Conservation (phyloP, 2,329 filamentous ascomycete species). For the Talaromyces albobiverticillius region DNA sequence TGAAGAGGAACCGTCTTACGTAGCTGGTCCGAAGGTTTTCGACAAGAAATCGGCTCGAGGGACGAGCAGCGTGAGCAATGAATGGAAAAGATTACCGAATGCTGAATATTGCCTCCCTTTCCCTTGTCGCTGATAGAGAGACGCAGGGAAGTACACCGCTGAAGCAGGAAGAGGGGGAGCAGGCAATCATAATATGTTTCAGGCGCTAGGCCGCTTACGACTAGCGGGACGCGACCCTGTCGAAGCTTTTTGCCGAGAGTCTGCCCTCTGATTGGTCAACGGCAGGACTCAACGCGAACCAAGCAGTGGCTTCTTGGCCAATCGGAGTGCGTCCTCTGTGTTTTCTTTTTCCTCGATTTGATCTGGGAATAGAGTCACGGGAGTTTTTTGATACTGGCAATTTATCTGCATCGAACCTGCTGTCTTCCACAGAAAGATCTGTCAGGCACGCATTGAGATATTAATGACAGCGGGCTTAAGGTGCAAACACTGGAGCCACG, state of each 20-base stretch:
- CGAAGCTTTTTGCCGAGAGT: background rate
- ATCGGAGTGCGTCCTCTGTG: conserved; percentile 1
- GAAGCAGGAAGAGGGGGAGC: no score
- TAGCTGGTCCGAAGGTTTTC: background rate
- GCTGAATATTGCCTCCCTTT: no score
- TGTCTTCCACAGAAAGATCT: no score
- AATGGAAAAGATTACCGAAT: no score
- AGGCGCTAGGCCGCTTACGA: background rate
- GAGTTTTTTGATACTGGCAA: no score
- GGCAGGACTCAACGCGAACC: conserved; percentile 1
- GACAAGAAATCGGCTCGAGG: background rate
- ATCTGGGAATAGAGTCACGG: background rate
- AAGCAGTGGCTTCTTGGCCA: background rate
- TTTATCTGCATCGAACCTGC: no score
- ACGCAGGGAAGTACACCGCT: no score
- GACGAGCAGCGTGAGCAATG: no score
- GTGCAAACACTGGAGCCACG: background rate
- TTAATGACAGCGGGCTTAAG: background rate
- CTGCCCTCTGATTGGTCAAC: background rate
- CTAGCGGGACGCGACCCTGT: conserved; percentile 4
- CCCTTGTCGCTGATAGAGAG: no score
- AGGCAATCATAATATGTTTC: no score
- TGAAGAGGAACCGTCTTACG: background rate
- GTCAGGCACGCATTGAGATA: background rate
- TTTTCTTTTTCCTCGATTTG: background rate